These are phyloP conservation scores for Diplotaxis tenuifolia DNA, from an alignment of 345 rosid species.

Conservation along the genomic window DNA sequence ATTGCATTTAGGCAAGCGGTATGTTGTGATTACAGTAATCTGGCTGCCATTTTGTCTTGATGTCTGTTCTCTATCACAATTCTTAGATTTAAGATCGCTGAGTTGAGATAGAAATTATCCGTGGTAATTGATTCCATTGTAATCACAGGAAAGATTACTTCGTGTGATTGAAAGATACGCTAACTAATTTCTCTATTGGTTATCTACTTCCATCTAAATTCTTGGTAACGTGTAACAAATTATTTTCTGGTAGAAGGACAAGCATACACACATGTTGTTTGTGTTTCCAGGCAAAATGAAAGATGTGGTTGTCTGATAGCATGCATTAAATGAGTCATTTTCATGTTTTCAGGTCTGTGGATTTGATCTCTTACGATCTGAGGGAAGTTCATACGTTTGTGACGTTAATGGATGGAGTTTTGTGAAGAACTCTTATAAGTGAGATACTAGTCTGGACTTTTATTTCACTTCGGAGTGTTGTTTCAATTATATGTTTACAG, in stretches of 20 bases:
- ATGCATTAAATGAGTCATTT: background rate
- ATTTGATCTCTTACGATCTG: slow-evolving; percentile 95
- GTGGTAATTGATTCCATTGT: background rate
- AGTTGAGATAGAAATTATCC: background rate
- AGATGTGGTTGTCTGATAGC: background rate
- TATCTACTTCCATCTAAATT: background rate
- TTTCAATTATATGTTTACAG: background rate
- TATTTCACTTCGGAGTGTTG: background rate
- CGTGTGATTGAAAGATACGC: background rate
- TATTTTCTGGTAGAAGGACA: background rate
- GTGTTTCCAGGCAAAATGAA: background rate
- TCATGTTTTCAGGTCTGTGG: slow-evolving; percentile 80
- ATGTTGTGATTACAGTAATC: slow-evolving; percentile 31
- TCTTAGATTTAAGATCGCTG: background rate
- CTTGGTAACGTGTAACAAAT: background rate
- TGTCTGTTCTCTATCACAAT: background rate
- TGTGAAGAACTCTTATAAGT: slow-evolving; percentile 98
- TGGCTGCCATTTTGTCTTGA: background rate
- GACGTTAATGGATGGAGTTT: slow-evolving; percentile 99
- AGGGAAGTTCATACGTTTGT: slow-evolving; percentile 94
- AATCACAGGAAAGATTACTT: background rate
- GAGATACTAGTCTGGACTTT: slow-evolving; percentile 35
- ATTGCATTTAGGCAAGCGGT: slow-evolving; percentile 97
- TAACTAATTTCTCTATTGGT: background rate
- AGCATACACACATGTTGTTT: background rate